Conservation (phyloP, 139 green algal genomes). For the Auxenochlorella pyrenoidosa region DNA sequence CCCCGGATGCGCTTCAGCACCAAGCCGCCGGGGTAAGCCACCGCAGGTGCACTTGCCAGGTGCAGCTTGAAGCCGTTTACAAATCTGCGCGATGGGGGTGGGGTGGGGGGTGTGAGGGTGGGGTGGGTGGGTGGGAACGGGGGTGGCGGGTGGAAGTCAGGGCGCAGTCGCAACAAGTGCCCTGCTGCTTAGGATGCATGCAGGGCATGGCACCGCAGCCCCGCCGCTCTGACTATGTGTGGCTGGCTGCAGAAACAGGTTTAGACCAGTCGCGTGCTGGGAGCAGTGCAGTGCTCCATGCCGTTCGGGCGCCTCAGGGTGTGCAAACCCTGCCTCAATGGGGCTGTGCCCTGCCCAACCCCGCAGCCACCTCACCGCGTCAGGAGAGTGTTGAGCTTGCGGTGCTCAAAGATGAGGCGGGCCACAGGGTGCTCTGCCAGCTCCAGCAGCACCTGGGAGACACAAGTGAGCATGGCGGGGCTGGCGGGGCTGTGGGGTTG, state of each 20-base stretch:
- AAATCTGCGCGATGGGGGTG: slow-evolving; percentile 6
- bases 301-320: too few relatives aligned
- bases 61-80: slow-evolving; percentile 31
- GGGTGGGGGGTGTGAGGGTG: not conserved
- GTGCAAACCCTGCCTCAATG: too few relatives aligned
- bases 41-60: not conserved
- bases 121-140: not conserved
- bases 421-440: slow-evolving; percentile 61
- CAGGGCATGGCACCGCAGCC: too few relatives aligned
- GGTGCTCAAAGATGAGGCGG: slow-evolving; percentile 69
- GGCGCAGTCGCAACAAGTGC: too few relatives aligned
- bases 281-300: too few relatives aligned
- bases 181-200: too few relatives aligned
- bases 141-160: not conserved
- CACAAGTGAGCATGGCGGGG: not conserved
- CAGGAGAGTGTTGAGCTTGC: slow-evolving; percentile 72
- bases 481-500: too few relatives aligned
- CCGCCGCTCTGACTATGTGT: too few relatives aligned
- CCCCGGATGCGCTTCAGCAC: slow-evolving; percentile 66
- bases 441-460: slow-evolving; percentile 66
- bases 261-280: too few relatives aligned
- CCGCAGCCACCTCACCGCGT: slow-evolving; percentile 38
- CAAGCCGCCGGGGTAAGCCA: slow-evolving; percentile 5
- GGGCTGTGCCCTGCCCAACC: not conserved
- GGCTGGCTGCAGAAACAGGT: too few relatives aligned